Percentiles rank a stretch among this genome's conserved stretches.
These are phyloP conservation scores for Eucalyptus curtisii DNA, from an alignment of 345 rosid species.

Conservation along the genomic window DNA sequence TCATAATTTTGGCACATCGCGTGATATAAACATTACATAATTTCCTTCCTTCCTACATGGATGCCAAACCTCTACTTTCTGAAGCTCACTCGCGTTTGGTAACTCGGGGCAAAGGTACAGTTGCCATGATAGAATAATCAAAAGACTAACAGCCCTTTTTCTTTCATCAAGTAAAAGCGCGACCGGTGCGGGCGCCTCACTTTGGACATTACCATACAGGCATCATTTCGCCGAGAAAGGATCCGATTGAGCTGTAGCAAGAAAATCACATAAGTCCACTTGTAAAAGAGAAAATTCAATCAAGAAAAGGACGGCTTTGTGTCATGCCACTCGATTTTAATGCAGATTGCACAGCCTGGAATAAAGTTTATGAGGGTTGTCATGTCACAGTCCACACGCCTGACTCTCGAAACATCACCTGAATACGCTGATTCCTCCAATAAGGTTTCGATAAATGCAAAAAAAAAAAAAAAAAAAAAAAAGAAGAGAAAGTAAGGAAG, in stretches of 20 bases:
- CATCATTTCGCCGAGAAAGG: neutral
- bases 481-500: neutral
- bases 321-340: neutral
- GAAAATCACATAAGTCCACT: neutral
- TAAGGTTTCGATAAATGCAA: too few relatives aligned
- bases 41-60: neutral
- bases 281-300: neutral
- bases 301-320: neutral
- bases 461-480: rapidly evolving
- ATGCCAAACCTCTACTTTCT: neutral
- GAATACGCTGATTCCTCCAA: neutral
- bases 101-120: neutral
- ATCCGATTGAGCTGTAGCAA: neutral
- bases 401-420: neutral
- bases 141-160: neutral
- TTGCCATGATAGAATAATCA: neutral
- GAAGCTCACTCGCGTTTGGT: neutral
- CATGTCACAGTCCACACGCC: neutral
- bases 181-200: neutral
- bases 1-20: neutral
- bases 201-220: neutral
- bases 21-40: neutral
- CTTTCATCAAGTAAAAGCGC: neutral
- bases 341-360: neutral
- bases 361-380: neutral